Percentiles rank a stretch among this genome's conserved stretches.
Conservation (phyloP, 345 rosid genomes). For the Pugionium dolabratum region DNA sequence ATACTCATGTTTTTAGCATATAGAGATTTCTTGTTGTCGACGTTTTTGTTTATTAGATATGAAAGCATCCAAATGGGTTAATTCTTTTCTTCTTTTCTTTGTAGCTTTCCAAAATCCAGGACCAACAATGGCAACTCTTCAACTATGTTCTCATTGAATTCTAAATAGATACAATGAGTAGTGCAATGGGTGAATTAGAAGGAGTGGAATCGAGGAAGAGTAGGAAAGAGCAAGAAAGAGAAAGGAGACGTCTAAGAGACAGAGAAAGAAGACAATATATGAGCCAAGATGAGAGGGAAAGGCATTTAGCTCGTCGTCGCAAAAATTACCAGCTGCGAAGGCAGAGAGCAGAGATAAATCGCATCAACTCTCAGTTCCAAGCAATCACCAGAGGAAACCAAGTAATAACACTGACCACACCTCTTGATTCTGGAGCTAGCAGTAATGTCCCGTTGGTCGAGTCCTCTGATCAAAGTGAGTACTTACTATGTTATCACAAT, state of each 20-base stretch:
- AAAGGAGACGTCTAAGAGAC: constrained; percentile 75
- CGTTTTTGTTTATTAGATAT: too few species aligned
- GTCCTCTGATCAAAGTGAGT: constrained; percentile 48
- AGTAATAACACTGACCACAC: constrained; percentile 22
- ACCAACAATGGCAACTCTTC: too few species aligned
- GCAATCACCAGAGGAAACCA: constrained; percentile 18
- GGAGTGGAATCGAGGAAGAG: constrained; percentile 42
- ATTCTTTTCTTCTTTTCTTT: too few species aligned
- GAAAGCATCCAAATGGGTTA: too few species aligned
- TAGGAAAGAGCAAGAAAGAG: constrained; percentile 80
- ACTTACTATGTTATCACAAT: too few species aligned
- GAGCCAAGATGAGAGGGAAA: constrained; percentile 86
- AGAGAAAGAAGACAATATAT: constrained; percentile 87
- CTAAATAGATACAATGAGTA: not conserved
- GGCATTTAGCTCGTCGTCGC: constrained; percentile 88
- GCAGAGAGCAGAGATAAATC: constrained; percentile 58
- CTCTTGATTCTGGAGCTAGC: constrained; percentile 42
- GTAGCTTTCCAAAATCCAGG: too few species aligned
- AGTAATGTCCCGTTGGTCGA: constrained; percentile 28
- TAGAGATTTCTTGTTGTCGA: too few species aligned
- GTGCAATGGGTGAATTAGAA: constrained; percentile 31
- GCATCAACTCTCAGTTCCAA: constrained; percentile 43
- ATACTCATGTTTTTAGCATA: too few species aligned
- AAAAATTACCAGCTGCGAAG: constrained; percentile 77
- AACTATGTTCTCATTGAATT: too few species aligned